Evolutionary conservation across 129 eudicot genomes (phyloP), one percentile per base, ranked within the genome.

Genomic region (Pseudognaphalium luteoalbum): DNA sequence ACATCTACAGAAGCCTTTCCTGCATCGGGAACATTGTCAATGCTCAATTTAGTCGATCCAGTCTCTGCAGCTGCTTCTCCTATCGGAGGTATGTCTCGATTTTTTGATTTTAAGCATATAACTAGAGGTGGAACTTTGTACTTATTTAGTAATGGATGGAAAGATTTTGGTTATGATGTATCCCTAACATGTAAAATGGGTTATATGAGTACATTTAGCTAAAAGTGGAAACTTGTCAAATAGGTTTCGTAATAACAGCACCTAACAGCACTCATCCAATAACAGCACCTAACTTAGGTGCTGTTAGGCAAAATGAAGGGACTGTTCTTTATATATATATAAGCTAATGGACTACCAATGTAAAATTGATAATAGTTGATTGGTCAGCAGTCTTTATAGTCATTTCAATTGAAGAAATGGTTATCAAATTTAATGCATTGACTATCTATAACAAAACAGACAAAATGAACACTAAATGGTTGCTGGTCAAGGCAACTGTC

Each of bases 11-110:
- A 95, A 88, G 86, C 94, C 44, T 81, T 84, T 74, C 92, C 94
- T 58, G 83, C 92, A 56, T 81, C 94, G 59, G 99, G 99, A 81
- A 86, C 92, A 42, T 80, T 87, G 71, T 95, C 99, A 22, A 81
- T 95, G 97, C 94, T 95, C 71, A 95, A 95, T 86, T 83, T 95
- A 37, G 99, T 95, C 19, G 99, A 95, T 83, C 97, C 99, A 28
- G 37, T 83, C 71, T 95, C 99, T 10, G 97, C 97, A 54, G 99
- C 97, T 73, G 99, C 99, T 80, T 95, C 99, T 78, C 96, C 99
- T 52, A 91, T 95, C 29, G 99, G 99, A 59, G 99, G 99, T 91
- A 61, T 47, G 83, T 71, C 29, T 68, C 34, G 12, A 66, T 39
- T 44, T 42, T 33, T 64, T 10, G 2, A 51, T 65, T 51, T 7